phyloP scores from a whole-genome alignment of 2,329 filamentous ascomycete genomes.

The Pseudovirgaria hyperparasitica region DNA sequence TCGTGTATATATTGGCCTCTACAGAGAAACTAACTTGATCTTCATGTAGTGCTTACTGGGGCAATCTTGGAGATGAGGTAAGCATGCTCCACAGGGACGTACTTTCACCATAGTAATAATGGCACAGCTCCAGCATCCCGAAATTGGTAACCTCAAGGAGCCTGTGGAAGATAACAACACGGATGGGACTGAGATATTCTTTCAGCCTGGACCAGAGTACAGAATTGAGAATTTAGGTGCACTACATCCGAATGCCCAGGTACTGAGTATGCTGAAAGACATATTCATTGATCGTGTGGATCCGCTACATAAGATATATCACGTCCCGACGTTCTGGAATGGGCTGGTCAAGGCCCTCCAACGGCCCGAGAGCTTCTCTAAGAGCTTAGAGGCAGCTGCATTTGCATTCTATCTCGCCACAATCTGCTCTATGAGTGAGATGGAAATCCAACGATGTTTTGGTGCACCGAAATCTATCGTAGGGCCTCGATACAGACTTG shows the following conservation, averaged over 20 bases:
- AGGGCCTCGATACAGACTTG: neutral
- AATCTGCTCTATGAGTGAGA: slow-evolving; percentile 1
- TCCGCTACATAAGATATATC: slow-evolving; percentile 16
- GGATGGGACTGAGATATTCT: too few relatives aligned
- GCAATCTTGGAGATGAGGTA: slow-evolving; percentile 18
- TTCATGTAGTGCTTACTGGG: slow-evolving; percentile 17
- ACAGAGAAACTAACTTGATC: too few relatives aligned
- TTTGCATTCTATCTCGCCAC: slow-evolving; percentile 5
- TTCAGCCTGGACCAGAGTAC: too few relatives aligned
- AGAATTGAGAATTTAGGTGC: too few relatives aligned
- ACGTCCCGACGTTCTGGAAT: slow-evolving; percentile 18
- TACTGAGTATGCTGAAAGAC: slow-evolving; percentile 9
- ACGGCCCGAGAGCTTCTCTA: slow-evolving; percentile 12
- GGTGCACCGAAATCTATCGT: neutral
- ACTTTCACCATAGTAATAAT: slow-evolving; percentile 4
- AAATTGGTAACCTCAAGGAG: slow-evolving; percentile 6
- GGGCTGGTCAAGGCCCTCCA: too few relatives aligned
- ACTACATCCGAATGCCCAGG: too few relatives aligned
- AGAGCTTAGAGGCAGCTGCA: slow-evolving; percentile 11
- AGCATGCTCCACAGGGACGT: slow-evolving; percentile 3
- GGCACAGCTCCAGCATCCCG: slow-evolving; percentile 8
- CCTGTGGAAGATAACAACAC: too few relatives aligned
- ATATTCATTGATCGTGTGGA: slow-evolving; percentile 18
- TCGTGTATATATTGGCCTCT: too few relatives aligned
- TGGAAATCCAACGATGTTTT: slow-evolving; percentile 1